Percentiles rank a stretch among this genome's conserved stretches.
phyloP scores from a whole-genome alignment of 352 stramenopile genomes.

The Thalassiosira allenii region DNA sequence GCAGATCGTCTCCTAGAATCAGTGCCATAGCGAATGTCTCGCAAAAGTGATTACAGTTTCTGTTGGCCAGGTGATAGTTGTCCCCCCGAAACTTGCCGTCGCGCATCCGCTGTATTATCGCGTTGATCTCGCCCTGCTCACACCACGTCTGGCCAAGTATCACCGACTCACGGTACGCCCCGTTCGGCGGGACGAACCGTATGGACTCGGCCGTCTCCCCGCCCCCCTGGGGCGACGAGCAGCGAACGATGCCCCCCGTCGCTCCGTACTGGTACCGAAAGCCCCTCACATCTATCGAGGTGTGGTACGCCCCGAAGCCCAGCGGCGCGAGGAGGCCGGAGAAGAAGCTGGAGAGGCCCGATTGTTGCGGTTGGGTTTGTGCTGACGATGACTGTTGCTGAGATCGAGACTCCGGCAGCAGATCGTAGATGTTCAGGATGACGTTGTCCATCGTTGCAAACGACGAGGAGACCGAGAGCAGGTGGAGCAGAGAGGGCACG shows the following conservation, averaged over 20 bases:
- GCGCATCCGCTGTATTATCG: conserved; percentile 52
- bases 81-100: conserved; percentile 58
- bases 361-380: conserved; percentile 6
- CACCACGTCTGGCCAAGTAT: conserved; percentile 54
- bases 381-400: conserved; percentile 14
- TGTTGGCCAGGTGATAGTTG: conserved; percentile 66
- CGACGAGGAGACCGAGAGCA: no score
- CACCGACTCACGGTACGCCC: conserved; percentile 59
- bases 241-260: conserved; percentile 50
- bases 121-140: conserved; percentile 60
- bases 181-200: conserved; percentile 50
- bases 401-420: conserved; percentile 15
- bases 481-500: no score
- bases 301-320: conserved; percentile 76
- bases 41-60: conserved; percentile 81
- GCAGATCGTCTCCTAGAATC: conserved; percentile 50
- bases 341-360: conserved; percentile 51
- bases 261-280: conserved; percentile 68
- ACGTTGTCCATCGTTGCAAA: conserved; percentile 55
- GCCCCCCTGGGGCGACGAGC: conserved; percentile 28
- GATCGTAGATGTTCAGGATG: conserved; percentile 57
- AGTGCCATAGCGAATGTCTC: conserved; percentile 68
- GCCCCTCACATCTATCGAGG: conserved; percentile 64
- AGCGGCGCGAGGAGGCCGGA: conserved; percentile 54
- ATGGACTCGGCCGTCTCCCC: conserved; percentile 42